Conservation (phyloP, 148 eudicot species). For the Amaranthus cruentus region DNA sequence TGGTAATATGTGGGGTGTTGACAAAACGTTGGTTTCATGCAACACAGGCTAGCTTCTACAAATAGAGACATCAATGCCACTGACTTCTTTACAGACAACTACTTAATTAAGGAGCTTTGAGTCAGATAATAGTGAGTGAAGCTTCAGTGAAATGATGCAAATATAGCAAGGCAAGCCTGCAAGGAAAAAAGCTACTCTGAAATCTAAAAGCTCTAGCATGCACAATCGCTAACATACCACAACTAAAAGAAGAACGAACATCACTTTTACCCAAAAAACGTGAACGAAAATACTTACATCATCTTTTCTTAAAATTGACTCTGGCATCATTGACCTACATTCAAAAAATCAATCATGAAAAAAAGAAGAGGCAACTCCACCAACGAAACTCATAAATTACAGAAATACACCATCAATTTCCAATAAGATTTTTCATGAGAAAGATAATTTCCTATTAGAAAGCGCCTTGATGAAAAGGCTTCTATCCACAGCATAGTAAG, state of each 20-base stretch:
- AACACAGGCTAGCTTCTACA: neutral
- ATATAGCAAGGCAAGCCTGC: neutral
- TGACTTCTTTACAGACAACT: neutral
- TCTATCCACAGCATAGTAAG: neutral
- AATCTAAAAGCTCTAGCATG: neutral
- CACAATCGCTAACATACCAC: neutral
- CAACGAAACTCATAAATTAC: neutral
- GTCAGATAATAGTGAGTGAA: neutral
- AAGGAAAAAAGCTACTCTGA: neutral
- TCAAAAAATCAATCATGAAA: neutral
- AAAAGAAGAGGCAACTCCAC: neutral
- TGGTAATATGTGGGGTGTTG: neutral
- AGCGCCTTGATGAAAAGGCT: neutral
- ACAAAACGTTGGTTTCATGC: neutral
- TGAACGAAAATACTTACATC: constrained; percentile 54
- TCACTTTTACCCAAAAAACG: neutral
- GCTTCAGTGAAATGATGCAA: neutral
- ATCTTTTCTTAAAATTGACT: constrained; percentile 67
- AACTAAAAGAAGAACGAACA: neutral
- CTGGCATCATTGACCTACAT: constrained; percentile 56
- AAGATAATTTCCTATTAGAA: neutral
- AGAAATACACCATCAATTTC: neutral
- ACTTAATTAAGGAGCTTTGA: neutral
- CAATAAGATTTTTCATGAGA: neutral
- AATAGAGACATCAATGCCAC: neutral